Evolutionary conservation across 148 eudicot species (phyloP), one percentile per base, ranked within the genome.

Genomic region (Vaccinium vitisidaea): DNA sequence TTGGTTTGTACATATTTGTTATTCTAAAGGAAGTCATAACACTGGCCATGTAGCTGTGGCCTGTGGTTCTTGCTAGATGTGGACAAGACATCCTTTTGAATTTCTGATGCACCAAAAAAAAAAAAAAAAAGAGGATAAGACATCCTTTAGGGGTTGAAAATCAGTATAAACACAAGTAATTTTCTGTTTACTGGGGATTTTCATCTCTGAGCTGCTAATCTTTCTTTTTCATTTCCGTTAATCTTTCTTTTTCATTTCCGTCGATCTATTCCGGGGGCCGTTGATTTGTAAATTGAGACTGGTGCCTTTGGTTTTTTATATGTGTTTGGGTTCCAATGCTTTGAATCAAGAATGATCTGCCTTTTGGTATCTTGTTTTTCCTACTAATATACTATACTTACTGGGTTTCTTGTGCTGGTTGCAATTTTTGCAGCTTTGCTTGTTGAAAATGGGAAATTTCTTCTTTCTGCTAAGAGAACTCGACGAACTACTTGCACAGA

Each of bases 381-480:
- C n/a, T 63, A 53, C 48, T 63, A 6, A 74, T 36, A 36, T 36
- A 36, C 32, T 75, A 63, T 53, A 9, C 27, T 43, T 56, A 15
- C 56, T 73, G 19, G 48, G 0, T 9, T 23, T 81, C 8, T 23
- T 80, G 15, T 65, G 85, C 39, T 59, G 52, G 3, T 75, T 49
- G 32, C 39, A 46, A 61, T 49, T 30, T 65, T 65, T 81, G 84
- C 89, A 87, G 93, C 91, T 67, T 88, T 92, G 88, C 83, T 92
- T 32, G 93, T 87, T 81, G 92, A 92, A 80, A 92, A 88, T 77
- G 93, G 93, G 65, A 92, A 92, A 63, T 92, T 92, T 81, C 93
- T 92, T 83, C 92, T 92, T 83, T 90, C 92, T 85, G 93, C 93
- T 67, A 92, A 92, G 91, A 84, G 93, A 89, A 92, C 93, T 19